Percentiles rank a stretch among this genome's conserved stretches.
Conservation (phyloP, 495 filamentous ascomycete species). For the Trichocladium uniseriatum region DNA sequence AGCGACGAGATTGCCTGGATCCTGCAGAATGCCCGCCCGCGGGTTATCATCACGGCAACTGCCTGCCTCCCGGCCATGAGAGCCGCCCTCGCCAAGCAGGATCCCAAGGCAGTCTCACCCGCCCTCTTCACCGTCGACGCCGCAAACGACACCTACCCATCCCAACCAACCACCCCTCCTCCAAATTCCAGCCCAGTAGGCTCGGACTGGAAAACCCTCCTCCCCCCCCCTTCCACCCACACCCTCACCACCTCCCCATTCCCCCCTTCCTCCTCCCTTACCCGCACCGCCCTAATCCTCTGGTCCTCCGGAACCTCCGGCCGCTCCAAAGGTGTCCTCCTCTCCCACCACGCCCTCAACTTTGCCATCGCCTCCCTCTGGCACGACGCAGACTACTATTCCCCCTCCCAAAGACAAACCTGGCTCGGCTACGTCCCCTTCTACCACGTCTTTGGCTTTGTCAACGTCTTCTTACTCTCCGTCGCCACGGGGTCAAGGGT, state of each 20-base stretch:
- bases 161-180: not conserved
- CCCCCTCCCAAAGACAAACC: slow-evolving; percentile 42
- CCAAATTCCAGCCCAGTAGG: not conserved
- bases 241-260: not conserved
- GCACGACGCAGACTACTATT: slow-evolving; percentile 30
- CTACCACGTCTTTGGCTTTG: slow-evolving; percentile 30
- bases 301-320: slow-evolving; percentile 83
- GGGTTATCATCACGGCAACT: slow-evolving; percentile 25
- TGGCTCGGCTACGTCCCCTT: slow-evolving; percentile 37
- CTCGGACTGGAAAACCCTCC: slow-evolving; percentile 17
- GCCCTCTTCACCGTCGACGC: slow-evolving; percentile 21
- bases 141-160: slow-evolving; percentile 18
- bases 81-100: slow-evolving; percentile 17
- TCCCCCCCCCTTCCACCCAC: not conserved
- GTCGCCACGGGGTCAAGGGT: slow-evolving; percentile 48
- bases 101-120: slow-evolving; percentile 13
- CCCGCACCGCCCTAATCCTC: slow-evolving; percentile 47
- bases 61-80: slow-evolving; percentile 24
- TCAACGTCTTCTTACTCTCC: slow-evolving; percentile 45
- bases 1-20: slow-evolving; percentile 29
- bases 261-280: slow-evolving; percentile 1
- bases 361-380: slow-evolving; percentile 21
- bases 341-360: slow-evolving; percentile 51
- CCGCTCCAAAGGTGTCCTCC: slow-evolving; percentile 68
- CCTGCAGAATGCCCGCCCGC: slow-evolving; percentile 25